Base-by-base conservation (phyloP, 75 land plant species). In the Pinus albicaulis region DNA sequence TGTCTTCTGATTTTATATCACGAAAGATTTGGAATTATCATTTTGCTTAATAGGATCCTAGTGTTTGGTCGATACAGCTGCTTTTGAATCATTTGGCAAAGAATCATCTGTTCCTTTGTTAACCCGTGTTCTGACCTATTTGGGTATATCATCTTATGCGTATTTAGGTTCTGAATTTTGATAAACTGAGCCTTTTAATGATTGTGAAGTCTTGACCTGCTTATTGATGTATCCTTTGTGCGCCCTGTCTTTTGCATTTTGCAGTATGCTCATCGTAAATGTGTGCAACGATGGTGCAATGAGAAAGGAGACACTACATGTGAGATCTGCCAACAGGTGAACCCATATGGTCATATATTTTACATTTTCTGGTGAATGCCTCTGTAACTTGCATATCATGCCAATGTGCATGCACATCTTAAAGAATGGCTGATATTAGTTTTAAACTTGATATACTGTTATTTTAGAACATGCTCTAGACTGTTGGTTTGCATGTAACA, bases 261-360 rank as follows among this genome's bases (percentile, higher is more conserved):
- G 61, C 88, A 87, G 89, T 87, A 82, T 81, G 89, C 89, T n/a
- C 89, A 87, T 69, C 76, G 88, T 59, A 85, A 79, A 78, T 87
- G 89, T 70, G 88, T 87, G 75, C 89, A 87, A 78, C 79, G 89
- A 19, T 87, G 89, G 89, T 85, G 88, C 77, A 77, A 87, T 72
- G 89, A 87, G 77, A 87, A 87, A 79, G 89, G 89, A 4, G 89
- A 87, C 76, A 82, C 77, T 6, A 78, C 83, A 11, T 87, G 89
- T 76, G 89, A 87, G 62, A 87, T 87, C 59, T 87, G 89, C 57
- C 89, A 85, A 58, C 83, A 87, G 88, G 89, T 87, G 57, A 80
- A 83, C 34, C 22, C n/a, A 10, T 38, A 20, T 22, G 10, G 11
- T 10, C 52, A 8, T 7, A 38, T 19, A 20, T 41, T 41, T 38